phyloP scores from a whole-genome alignment of 768 basidiomycete genomes.

The Phylloporus rhodoxanthus region DNA sequence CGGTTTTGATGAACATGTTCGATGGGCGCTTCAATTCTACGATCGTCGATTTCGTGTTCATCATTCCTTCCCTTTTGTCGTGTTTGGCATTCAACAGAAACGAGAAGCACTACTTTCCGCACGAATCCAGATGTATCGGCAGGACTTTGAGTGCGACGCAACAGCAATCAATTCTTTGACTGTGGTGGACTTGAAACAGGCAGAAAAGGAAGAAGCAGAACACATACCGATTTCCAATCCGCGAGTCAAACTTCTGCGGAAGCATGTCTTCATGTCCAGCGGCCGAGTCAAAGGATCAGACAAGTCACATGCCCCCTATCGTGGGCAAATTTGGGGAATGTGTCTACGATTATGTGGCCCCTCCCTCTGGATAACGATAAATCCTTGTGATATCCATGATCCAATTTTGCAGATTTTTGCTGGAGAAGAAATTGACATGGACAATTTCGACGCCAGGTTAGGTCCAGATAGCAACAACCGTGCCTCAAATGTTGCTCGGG shows the following conservation, averaged over 20 bases:
- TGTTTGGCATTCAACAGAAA: conserved; percentile 28
- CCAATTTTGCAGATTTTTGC: not conserved
- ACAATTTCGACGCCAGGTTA: not conserved
- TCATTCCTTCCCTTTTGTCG: conserved; percentile 28
- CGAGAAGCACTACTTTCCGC: conserved; percentile 26
- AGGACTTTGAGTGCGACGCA: conserved; percentile 20
- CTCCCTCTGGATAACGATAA: not conserved
- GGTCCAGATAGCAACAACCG: not conserved
- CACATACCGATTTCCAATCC: conserved; percentile 21
- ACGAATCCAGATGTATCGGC: conserved; percentile 28
- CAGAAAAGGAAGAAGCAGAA: conserved; percentile 31
- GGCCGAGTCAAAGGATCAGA: conserved; percentile 31
- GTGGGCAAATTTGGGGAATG: not conserved
- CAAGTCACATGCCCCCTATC: conserved; percentile 19
- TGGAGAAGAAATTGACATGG: not conserved
- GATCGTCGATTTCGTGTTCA: conserved; percentile 29
- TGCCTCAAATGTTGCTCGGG: not conserved
- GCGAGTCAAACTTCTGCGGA: conserved; percentile 19
- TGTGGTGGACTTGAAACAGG: conserved; percentile 25
- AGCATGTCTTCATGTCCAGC: conserved; percentile 22
- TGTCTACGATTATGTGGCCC: not conserved
- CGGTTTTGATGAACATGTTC: conserved; percentile 25
- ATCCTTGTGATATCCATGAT: not conserved
- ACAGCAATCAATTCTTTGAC: conserved; percentile 22
- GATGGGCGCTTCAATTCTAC: conserved; percentile 28